phyloP scores from a whole-genome alignment of 805 yeast genomes.

The Spathaspora girioi region DNA sequence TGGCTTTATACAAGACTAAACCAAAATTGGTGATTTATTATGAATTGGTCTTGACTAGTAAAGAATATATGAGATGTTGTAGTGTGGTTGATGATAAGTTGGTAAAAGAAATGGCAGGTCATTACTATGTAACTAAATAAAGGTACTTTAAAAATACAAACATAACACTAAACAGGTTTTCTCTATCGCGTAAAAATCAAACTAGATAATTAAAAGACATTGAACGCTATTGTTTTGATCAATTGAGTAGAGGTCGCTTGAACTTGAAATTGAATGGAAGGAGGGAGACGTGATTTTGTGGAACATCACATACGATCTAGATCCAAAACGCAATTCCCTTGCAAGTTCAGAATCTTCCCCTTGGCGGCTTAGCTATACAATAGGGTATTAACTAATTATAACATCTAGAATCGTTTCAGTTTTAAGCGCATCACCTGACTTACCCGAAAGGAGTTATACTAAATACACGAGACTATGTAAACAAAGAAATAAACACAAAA shows the following conservation, averaged over 20 bases:
- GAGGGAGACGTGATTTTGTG: too few species aligned
- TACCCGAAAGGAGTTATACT: background rate
- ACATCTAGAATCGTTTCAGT: background rate
- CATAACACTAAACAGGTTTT: too few species aligned
- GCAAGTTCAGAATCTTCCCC: too few species aligned
- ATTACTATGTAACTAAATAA: background rate
- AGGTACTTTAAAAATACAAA: background rate
- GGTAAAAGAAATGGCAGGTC: conserved; percentile 4
- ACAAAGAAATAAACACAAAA: background rate
- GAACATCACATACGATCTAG: too few species aligned
- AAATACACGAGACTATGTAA: background rate
- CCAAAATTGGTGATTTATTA: conserved; percentile 74
- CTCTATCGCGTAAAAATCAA: too few species aligned
- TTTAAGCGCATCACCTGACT: background rate
- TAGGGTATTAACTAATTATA: too few species aligned
- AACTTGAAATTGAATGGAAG: too few species aligned
- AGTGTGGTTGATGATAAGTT: conserved; percentile 58
- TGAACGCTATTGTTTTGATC: too few species aligned
- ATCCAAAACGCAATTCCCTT: too few species aligned
- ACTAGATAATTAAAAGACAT: too few species aligned
- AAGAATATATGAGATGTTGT: conserved; percentile 84
- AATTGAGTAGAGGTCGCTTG: too few species aligned
- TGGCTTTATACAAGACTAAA: conserved; percentile 60
- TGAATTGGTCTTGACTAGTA: conserved; percentile 78
- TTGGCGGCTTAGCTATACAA: too few species aligned